A percentile compares a stretch with the other conserved stretches of the same genome.
Conservation (phyloP, 768 basidiomycete genomes). For the Udeniomyces megalosporus region DNA sequence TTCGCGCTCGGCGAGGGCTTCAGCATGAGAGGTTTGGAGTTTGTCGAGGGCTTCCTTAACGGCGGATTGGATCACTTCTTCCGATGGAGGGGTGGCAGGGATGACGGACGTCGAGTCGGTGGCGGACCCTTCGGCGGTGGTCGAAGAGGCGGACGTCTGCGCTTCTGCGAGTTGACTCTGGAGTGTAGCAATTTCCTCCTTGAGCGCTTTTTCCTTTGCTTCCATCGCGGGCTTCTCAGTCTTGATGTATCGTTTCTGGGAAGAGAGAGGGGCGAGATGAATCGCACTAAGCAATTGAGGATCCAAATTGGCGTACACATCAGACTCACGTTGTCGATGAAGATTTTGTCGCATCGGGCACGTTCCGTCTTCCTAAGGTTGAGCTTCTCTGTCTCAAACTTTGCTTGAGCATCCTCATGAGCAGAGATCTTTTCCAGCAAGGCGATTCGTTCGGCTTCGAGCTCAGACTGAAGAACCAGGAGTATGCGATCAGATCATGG, state of each 20-base stretch:
- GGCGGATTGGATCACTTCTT: slow-evolving; percentile 7
- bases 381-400: neutral
- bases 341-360: neutral
- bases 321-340: slow-evolving; percentile 6
- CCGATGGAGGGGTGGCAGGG: neutral
- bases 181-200: neutral
- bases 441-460: neutral
- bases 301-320: neutral
- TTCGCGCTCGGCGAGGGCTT: slow-evolving; percentile 8
- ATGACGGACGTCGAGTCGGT: neutral
- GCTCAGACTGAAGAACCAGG: neutral
- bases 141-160: neutral
- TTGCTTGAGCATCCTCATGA: neutral
- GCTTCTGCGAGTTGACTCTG: neutral
- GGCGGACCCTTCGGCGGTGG: neutral
- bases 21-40: slow-evolving; percentile 2
- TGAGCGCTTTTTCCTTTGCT: neutral
- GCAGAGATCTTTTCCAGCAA: neutral
- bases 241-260: neutral
- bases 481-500: too few species aligned
- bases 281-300: too few species aligned
- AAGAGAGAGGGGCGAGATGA: neutral
- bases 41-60: slow-evolving; percentile 5
- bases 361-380: neutral
- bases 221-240: neutral